Base-by-base conservation (phyloP, 768 basidiomycete species). In the Auricularia sp. region DNA sequence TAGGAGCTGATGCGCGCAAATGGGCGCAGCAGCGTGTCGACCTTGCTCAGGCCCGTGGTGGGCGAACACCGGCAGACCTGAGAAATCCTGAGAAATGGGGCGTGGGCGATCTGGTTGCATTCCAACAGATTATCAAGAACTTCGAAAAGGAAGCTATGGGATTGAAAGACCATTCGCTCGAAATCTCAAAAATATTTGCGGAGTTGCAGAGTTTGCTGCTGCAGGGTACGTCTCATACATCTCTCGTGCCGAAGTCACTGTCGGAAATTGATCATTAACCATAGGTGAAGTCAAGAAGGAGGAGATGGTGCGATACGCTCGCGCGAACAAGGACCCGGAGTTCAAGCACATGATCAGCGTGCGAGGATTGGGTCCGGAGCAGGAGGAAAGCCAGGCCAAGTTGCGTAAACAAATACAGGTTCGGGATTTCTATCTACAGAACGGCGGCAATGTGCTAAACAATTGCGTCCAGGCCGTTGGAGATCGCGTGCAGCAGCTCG, bases 311-410 rank as follows among this genome's bases (percentile, higher is more conserved):
- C 84, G 91, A 3, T 94, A 92, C 73, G 80, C 86, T 63, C 85
- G 84, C 68, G 93, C 93, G 1, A 84, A 85, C 66, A 81, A 80
- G 36, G 93, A 98, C 71, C 81, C 84, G 3, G 88, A 88, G 0
- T 91, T 95, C 72, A 83, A 85, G 10, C 87, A 85, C 70, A 83
- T 88, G 79, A 75, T 91, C 62, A 86, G 84, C 70, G 78, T 84
- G 2, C 81, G 89, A 59, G 86, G 87, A n/a, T 75, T 94, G n/a
- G 88, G 88, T 12, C 93, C 96, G 0, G 93, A 98, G 70, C 88
- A 93, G 70, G 79, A 86, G 14, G 93, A 95, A 71, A 87, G 84
- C 1, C 94, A 95, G 71, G 83, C 80, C 1, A 84, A 87, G 63
- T 76, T 98, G 34, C 81, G 93, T 36, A 83, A 86, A 68, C 79